Conservation (phyloP, 2,329 filamentous ascomycete species). For the Aspergillus ibericus region DNA sequence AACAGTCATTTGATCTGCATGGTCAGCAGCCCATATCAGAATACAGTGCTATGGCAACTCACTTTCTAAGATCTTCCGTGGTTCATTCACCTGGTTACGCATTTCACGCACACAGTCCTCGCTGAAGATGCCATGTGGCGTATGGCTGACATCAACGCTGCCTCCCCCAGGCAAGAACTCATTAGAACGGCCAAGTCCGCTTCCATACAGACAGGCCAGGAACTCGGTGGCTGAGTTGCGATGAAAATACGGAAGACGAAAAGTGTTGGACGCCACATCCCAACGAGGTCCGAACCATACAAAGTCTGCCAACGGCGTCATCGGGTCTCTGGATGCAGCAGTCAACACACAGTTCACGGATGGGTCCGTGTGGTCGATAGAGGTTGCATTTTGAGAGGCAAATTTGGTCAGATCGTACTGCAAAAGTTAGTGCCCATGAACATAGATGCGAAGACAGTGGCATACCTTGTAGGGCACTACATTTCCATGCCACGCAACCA, state of each 20-base stretch:
- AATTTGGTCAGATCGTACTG: constrained; percentile 58
- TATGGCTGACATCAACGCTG: constrained; percentile 29
- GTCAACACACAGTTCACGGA: constrained; percentile 63
- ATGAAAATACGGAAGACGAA: constrained; percentile 72
- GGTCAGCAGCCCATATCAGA: neutral
- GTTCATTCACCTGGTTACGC: constrained; percentile 45
- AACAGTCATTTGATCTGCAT: constrained; percentile 32
- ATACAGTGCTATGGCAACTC: constrained; percentile 10
- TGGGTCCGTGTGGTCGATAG: constrained; percentile 66
- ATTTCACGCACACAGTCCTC: constrained; percentile 49
- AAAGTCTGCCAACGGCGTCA: constrained; percentile 64
- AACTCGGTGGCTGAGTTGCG: constrained; percentile 68
- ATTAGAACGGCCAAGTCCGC: constrained; percentile 28
- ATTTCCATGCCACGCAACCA: constrained; percentile 67
- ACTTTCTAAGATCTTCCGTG: constrained; percentile 46
- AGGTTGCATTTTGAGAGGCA: constrained; percentile 57
- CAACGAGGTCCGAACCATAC: constrained; percentile 72
- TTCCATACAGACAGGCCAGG: constrained; percentile 32
- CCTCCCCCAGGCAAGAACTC: constrained; percentile 30
- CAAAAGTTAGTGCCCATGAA: neutral
- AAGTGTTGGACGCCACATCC: constrained; percentile 68
- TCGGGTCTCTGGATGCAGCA: constrained; percentile 53
- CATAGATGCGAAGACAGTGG: neutral
- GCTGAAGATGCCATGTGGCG: constrained; percentile 38
- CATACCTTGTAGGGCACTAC: constrained; percentile 58